Evolutionary conservation across 495 filamentous ascomycete species (phyloP).

Genomic region (Daldinia grandis): DNA sequence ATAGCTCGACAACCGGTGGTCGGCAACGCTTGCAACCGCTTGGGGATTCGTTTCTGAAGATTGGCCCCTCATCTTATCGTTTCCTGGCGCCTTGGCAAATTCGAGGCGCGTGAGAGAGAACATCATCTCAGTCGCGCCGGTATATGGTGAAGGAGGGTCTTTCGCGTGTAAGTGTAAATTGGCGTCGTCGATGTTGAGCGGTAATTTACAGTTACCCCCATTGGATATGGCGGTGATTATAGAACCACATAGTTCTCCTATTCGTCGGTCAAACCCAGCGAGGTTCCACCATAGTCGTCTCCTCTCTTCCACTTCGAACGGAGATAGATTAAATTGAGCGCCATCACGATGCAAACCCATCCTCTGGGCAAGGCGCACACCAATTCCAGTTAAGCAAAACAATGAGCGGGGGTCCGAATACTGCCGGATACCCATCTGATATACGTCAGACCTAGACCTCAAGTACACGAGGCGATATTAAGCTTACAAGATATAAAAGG

Average conservation of each 20-base stretch:
- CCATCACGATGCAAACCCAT: slow-evolving; percentile 74
- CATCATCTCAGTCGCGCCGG: slow-evolving; percentile 61
- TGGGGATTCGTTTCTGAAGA: slow-evolving; percentile 46
- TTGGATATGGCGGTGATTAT: slow-evolving; percentile 65
- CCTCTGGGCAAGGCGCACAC: slow-evolving; percentile 72
- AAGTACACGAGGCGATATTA: slow-evolving; percentile 3
- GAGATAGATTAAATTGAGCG: slow-evolving; percentile 64
- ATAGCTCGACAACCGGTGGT: slow-evolving; percentile 57
- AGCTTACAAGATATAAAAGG: slow-evolving; percentile 62
- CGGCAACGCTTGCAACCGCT: slow-evolving; percentile 57
- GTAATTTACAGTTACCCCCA: slow-evolving; percentile 57
- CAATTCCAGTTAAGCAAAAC: slow-evolving; percentile 68
- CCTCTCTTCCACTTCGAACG: slow-evolving; percentile 74
- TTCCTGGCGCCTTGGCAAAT: slow-evolving; percentile 57
- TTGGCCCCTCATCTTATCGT: slow-evolving; percentile 52
- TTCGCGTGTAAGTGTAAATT: slow-evolving; percentile 61
- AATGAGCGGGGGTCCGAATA: slow-evolving; percentile 59
- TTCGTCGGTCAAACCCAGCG: slow-evolving; percentile 68
- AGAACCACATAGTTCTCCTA: slow-evolving; percentile 71
- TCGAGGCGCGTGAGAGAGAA: slow-evolving; percentile 59
- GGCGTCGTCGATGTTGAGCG: slow-evolving; percentile 65
- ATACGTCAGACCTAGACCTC: slow-evolving; percentile 41
- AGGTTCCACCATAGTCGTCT: slow-evolving; percentile 78
- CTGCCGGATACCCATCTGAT: slow-evolving; percentile 54
- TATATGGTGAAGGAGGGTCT: slow-evolving; percentile 52